Evolutionary conservation across 1,139 yeast genomes (phyloP), one percentile per base, ranked within the genome.

Genomic region (Pichia sp.): DNA sequence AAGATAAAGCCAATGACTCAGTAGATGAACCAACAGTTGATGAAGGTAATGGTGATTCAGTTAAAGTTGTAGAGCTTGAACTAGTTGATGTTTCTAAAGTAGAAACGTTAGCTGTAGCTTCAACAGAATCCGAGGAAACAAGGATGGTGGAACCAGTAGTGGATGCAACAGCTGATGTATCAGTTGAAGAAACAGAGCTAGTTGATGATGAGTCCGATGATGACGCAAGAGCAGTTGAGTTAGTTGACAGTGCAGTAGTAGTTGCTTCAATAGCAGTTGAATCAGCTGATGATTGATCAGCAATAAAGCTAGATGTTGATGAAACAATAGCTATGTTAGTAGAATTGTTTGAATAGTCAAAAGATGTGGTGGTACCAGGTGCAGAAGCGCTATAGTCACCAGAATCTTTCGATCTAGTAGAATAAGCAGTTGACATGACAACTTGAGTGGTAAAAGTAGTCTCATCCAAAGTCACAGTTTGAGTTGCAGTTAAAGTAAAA

Each of bases 401-500:
- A n/a, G n/a, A n/a, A n/a, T n/a, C n/a, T n/a, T n/a, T n/a, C n/a
- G n/a, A n/a, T n/a, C n/a, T n/a, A n/a, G 46, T 44, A 7, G 23
- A 15, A 35, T n/a, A 35, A 13, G 25, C 5, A 12, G 38, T 35
- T 15, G 40, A 26, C 20, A n/a, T n/a, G n/a, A n/a, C n/a, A n/a
- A n/a, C n/a, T n/a, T n/a, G n/a, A n/a, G n/a, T n/a, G n/a, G n/a
- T n/a, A n/a, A n/a, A n/a, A n/a, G n/a, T n/a, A n/a, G n/a, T n/a
- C n/a, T n/a, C n/a, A n/a, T 20, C 35, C 6, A 25, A 7, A 9
- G 44, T 47, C 5, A 44, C 32, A 22, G 49, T 47, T 7, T 49
- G 23, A 24, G 50, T 46, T n/a, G 42, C 27, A 3, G 53, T 50
- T 8, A 47, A 2, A 7, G 54, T 52, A 3, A 35, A 26, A 29